Conservation (phyloP, 2,329 filamentous ascomycete species). For the Elsinoe arachidis region DNA sequence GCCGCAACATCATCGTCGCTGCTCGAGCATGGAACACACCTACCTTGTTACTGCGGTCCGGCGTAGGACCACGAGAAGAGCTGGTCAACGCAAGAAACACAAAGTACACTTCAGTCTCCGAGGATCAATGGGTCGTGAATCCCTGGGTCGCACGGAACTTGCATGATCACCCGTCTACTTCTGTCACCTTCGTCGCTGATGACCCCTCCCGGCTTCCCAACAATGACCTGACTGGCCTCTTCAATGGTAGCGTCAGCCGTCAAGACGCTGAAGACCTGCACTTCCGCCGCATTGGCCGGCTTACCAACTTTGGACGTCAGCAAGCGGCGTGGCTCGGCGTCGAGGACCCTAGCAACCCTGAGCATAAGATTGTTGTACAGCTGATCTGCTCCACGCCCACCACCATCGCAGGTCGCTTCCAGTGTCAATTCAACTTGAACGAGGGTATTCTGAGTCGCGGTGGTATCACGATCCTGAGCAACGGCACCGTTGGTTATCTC, state of each 20-base stretch:
- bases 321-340: not conserved
- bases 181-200: not conserved
- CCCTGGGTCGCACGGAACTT: not conserved
- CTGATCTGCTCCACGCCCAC: constrained; percentile 4
- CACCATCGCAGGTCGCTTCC: not conserved
- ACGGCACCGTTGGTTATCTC: not conserved
- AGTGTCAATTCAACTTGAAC: constrained; percentile 7
- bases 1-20: constrained; percentile 31
- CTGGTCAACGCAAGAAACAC: not conserved
- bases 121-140: not conserved
- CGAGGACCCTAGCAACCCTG: not conserved
- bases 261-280: not conserved
- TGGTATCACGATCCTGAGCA: constrained; percentile 2
- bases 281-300: not conserved
- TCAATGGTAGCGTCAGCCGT: not conserved
- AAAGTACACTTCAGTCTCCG: not conserved
- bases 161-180: not conserved
- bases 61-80: constrained; percentile 25
- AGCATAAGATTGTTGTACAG: not conserved
- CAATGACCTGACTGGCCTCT: not conserved
- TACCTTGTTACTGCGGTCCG: constrained; percentile 32
- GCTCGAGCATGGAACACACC: constrained; percentile 26
- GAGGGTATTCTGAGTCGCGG: constrained; percentile 1
- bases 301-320: constrained; percentile 1
- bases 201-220: not conserved